Percentiles rank a stretch among this genome's conserved stretches.
These are phyloP conservation scores for Perkinsus olseni DNA, from an alignment of 169 alveolate genomes.

Conservation along the genomic window DNA sequence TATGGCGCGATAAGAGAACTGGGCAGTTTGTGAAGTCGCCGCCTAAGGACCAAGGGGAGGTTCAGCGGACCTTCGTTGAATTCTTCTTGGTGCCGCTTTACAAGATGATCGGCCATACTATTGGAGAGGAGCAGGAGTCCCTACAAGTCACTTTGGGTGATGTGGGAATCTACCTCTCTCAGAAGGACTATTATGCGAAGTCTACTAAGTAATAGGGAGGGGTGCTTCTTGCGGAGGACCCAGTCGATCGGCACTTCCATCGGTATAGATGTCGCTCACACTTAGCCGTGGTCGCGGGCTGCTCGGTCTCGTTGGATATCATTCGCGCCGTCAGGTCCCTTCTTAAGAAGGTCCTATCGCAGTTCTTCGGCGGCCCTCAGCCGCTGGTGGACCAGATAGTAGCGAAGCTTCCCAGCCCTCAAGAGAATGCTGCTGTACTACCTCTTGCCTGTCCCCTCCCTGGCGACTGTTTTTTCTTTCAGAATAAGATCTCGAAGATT, in stretches of 20 bases:
- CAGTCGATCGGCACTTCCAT: no score
- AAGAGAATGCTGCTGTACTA: conserved; percentile 42
- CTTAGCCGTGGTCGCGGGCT: no score
- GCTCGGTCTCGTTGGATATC: not conserved
- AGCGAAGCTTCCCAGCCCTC: conserved; percentile 60
- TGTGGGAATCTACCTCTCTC: conserved; percentile 19
- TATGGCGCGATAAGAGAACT: conserved; percentile 45
- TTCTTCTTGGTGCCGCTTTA: conserved; percentile 96
- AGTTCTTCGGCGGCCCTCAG: conserved; percentile 57
- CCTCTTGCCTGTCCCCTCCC: conserved; percentile 23
- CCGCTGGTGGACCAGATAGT: conserved; percentile 82
- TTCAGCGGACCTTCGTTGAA: conserved; percentile 87
- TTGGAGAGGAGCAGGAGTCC: conserved; percentile 89
- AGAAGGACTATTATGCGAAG: not conserved
- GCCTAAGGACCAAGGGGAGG: conserved; percentile 50
- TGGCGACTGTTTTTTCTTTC: conserved; percentile 47
- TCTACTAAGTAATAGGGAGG: not conserved
- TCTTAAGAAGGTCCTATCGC: conserved; percentile 53
- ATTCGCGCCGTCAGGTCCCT: conserved; percentile 45
- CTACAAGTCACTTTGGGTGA: conserved; percentile 73
- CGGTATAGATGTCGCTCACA: no score
- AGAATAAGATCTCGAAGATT: conserved; percentile 49
- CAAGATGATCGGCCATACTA: conserved; percentile 85
- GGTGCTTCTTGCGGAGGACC: no score
- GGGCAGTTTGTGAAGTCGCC: conserved; percentile 22